These are phyloP conservation scores for Rubroboletus pulcherrimus DNA, from an alignment of 768 basidiomycete genomes.

Conservation along the genomic window DNA sequence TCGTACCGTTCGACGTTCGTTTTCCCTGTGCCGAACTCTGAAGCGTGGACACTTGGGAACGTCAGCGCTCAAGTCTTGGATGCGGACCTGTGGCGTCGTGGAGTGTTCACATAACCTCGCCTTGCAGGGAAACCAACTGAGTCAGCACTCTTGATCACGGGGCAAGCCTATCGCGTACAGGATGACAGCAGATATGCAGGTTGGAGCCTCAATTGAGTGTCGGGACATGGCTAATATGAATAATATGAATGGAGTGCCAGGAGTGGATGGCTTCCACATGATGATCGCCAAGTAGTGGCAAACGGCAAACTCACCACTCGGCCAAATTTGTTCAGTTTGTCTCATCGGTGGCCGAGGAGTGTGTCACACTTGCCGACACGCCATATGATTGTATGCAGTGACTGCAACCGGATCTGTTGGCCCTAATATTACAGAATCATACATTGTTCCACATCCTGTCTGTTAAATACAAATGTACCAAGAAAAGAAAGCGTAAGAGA, in stretches of 20 bases:
- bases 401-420: not conserved
- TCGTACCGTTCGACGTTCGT: not conserved
- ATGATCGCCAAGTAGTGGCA: not conserved
- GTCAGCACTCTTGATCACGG: conserved; percentile 1
- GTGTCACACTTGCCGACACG: not conserved
- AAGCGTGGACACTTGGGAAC: not conserved
- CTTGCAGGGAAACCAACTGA: conserved; percentile 2
- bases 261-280: not conserved
- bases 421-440: conserved; percentile 12
- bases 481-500: conserved; percentile 16
- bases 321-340: not conserved
- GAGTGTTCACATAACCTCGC: conserved; percentile 4
- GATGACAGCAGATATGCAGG: conserved; percentile 1
- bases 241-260: not conserved
- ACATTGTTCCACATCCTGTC: conserved; percentile 22
- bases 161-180: not conserved
- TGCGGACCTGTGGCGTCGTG: conserved; percentile 24
- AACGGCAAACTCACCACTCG: not conserved
- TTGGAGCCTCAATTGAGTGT: not conserved
- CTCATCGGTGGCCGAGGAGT: not conserved
- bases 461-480: conserved; percentile 23
- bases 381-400: not conserved
- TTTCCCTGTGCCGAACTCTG: not conserved
- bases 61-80: not conserved
- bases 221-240: not conserved